These are phyloP conservation scores for Closterium sp. DNA, from an alignment of 139 green algal genomes.

Conservation along the genomic window DNA sequence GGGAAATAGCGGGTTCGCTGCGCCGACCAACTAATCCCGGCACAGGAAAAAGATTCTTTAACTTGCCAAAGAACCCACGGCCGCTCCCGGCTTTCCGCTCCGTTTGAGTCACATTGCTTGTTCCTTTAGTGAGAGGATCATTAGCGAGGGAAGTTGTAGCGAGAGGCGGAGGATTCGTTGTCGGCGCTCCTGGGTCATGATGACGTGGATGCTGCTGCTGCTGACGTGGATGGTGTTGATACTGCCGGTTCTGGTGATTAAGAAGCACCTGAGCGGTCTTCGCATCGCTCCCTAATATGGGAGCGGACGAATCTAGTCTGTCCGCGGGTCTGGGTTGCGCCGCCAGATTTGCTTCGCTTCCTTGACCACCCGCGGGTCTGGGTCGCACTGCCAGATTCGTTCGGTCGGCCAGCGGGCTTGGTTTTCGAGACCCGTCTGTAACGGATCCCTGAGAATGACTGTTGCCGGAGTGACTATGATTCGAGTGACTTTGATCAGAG, in stretches of 20 bases:
- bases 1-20: neutral
- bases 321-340: no score
- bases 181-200: neutral
- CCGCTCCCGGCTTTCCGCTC: neutral
- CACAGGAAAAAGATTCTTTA: neutral
- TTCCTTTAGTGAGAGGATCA: no score
- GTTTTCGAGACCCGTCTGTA: neutral
- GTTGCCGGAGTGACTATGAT: neutral
- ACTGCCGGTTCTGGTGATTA: neutral
- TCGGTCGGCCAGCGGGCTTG: neutral
- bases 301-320: no score
- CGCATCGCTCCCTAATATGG: neutral
- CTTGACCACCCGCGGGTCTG: neutral
- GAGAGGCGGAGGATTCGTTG: neutral
- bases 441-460: neutral
- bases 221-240: neutral
- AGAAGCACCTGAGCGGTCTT: neutral
- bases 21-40: neutral
- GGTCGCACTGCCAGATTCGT: neutral
- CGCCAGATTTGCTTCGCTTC: no score
- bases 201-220: neutral
- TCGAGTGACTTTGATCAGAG: neutral
- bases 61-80: neutral
- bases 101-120: neutral
- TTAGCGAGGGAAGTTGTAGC: neutral